Conservation (phyloP, 129 eudicot genomes). For the Kitagawia praeruptora region DNA sequence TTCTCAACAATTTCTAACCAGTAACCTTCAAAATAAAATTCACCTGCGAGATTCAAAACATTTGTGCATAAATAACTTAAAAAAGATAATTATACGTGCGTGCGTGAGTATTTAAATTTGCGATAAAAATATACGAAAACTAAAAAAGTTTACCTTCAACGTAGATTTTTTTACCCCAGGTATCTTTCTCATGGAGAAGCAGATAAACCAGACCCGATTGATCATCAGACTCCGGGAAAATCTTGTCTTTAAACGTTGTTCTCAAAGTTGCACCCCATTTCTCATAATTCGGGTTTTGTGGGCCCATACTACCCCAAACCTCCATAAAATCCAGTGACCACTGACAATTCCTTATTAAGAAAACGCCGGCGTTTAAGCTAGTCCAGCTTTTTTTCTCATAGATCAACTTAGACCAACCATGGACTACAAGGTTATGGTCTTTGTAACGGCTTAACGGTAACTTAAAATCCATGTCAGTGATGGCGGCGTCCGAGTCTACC, state of each 20-base stretch:
- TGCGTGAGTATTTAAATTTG: neutral
- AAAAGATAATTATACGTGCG: neutral
- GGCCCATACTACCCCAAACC: constrained; percentile 76
- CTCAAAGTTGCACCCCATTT: constrained; percentile 57
- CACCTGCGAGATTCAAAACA: constrained; percentile 8
- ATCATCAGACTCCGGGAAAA: constrained; percentile 62
- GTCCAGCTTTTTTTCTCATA: constrained; percentile 70
- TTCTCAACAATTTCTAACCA: constrained; percentile 73
- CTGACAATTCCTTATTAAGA: constrained; percentile 66
- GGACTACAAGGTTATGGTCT: constrained; percentile 51
- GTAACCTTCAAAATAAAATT: constrained; percentile 76
- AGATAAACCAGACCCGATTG: constrained; percentile 72
- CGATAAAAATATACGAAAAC: neutral
- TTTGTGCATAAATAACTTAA: neutral
- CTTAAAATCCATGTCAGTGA: constrained; percentile 74
- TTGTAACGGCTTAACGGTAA: constrained; percentile 53
- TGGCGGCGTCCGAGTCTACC: constrained; percentile 85
- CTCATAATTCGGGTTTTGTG: constrained; percentile 50
- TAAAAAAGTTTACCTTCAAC: constrained; percentile 55
- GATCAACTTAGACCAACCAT: constrained; percentile 61
- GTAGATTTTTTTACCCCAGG: constrained; percentile 65
- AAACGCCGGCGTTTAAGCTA: constrained; percentile 81
- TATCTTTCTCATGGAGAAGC: constrained; percentile 47
- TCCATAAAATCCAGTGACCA: constrained; percentile 89
- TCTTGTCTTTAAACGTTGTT: constrained; percentile 49